phyloP scores from a whole-genome alignment of 352 stramenopile genomes.

The Phytopythium aichiense region DNA sequence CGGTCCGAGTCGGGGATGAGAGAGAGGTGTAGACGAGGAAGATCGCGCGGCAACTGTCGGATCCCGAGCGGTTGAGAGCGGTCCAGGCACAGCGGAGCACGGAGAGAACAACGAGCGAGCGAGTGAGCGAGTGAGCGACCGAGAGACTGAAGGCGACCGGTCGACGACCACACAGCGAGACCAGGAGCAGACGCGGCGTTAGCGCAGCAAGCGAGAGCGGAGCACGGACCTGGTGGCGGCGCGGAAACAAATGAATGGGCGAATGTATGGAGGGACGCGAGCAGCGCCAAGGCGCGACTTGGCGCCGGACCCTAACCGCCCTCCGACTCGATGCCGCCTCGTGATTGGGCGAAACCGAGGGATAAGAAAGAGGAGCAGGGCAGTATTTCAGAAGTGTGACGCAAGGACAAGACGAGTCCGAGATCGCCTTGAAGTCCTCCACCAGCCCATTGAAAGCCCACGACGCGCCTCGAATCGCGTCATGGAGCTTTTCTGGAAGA shows the following conservation, averaged over 20 bases:
- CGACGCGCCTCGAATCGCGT: no score
- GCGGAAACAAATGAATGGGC: neutral
- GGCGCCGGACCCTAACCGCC: neutral
- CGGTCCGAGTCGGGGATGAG: neutral
- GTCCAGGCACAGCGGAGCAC: neutral
- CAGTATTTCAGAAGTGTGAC: no score
- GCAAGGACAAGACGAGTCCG: no score
- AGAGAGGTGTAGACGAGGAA: neutral
- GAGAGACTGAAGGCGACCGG: neutral
- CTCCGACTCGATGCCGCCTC: neutral
- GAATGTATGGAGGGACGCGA: slow-evolving; percentile 1
- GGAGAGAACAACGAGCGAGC: neutral
- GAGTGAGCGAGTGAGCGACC: neutral
- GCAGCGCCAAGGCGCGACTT: neutral
- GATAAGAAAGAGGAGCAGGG: no score
- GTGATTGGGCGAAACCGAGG: neutral
- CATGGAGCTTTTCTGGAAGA: no score
- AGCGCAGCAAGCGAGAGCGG: neutral
- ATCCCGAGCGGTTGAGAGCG: neutral
- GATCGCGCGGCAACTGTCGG: neutral
- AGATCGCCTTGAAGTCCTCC: no score
- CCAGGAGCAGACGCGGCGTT: no score
- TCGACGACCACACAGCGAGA: neutral
- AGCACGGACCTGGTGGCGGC: neutral
- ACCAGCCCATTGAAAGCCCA: no score